These are phyloP conservation scores for Halteria grandinella DNA, from an alignment of 73 alveolate species.

Conservation along the genomic window DNA sequence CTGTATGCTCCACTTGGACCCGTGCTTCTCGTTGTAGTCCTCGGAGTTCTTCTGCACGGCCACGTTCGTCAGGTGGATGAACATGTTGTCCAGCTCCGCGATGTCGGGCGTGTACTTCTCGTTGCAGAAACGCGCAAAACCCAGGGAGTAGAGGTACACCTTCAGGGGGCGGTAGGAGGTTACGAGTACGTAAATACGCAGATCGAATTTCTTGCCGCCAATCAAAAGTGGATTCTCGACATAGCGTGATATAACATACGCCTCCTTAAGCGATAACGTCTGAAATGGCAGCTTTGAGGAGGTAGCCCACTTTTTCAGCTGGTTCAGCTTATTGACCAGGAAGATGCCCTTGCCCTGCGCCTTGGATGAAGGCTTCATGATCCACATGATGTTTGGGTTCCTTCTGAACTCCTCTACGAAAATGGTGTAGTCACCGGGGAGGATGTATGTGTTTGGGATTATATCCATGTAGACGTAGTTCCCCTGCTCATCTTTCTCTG, in stretches of 20 bases:
- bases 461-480: slow-evolving; percentile 84
- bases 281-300: slow-evolving; percentile 79
- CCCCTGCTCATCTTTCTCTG: slow-evolving; percentile 86
- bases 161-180: slow-evolving; percentile 92
- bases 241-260: slow-evolving; percentile 91
- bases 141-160: slow-evolving; percentile 82
- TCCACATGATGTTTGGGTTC: slow-evolving; percentile 98
- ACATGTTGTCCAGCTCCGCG: slow-evolving; percentile 93
- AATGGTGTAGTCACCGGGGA: slow-evolving; percentile 98
- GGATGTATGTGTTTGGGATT: slow-evolving; percentile 92
- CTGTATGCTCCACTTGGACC: slow-evolving; percentile 88
- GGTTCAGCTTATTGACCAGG: slow-evolving; percentile 89
- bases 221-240: slow-evolving; percentile 78
- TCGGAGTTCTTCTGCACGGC: slow-evolving; percentile 95
- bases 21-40: slow-evolving; percentile 92
- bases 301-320: slow-evolving; percentile 77
- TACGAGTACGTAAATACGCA: slow-evolving; percentile 88
- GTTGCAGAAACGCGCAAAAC: slow-evolving; percentile 90
- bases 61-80: slow-evolving; percentile 95
- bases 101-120: slow-evolving; percentile 95
- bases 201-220: slow-evolving; percentile 86
- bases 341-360: slow-evolving; percentile 99
- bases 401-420: slow-evolving; percentile 98
- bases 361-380: slow-evolving; percentile 97
- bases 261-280: slow-evolving; percentile 85